Evolutionary conservation across 805 yeast species (phyloP), one percentile per base, ranked within the genome.

Genomic region (Candida multigemmis): DNA sequence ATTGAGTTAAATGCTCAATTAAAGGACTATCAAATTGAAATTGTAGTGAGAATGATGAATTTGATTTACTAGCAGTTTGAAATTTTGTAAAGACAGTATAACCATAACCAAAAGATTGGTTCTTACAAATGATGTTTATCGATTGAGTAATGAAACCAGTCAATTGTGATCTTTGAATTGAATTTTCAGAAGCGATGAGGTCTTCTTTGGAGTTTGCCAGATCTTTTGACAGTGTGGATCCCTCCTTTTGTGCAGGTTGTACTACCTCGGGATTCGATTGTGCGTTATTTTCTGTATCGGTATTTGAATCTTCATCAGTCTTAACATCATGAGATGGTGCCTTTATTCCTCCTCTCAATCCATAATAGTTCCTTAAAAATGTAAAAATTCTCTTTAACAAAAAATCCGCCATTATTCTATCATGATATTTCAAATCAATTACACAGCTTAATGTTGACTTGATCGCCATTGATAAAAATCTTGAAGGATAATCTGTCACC

Each of bases 401-500:
- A 60, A 47, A 12, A 51, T 53, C 5, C 53, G 12, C 23, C 15
- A 29, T 12, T n/a, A 32, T 23, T 24, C 39, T 30, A 13, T 22
- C 30, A 23, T 23, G 23, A 18, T 64, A 57, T 10, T 73, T 46
- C 18, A 72, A 65, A 25, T 73, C 73, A 27, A 78, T 52, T 19
- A 77, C 48, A n/a, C n/a, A n/a, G n/a, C n/a, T n/a, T n/a, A n/a
- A n/a, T n/a, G n/a, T n/a, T 0, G 85, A 63, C 1, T 79, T 47
- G 0, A 76, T 67, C 1, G 77, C 72, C 69, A 83, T 78, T 1
- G 79, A 66, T 24, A 87, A 55, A 43, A 82, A 86, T 35, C 80
- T 71, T 1, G 94, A 80, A 6, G 96, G 96, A 43, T 77, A 75
- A 12, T 72, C 47, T 0, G 94, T 81, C 20, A 62, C 57, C 34